These are phyloP conservation scores for Tephrocybe sp. DNA, from an alignment of 768 basidiomycete genomes.

Conservation along the genomic window DNA sequence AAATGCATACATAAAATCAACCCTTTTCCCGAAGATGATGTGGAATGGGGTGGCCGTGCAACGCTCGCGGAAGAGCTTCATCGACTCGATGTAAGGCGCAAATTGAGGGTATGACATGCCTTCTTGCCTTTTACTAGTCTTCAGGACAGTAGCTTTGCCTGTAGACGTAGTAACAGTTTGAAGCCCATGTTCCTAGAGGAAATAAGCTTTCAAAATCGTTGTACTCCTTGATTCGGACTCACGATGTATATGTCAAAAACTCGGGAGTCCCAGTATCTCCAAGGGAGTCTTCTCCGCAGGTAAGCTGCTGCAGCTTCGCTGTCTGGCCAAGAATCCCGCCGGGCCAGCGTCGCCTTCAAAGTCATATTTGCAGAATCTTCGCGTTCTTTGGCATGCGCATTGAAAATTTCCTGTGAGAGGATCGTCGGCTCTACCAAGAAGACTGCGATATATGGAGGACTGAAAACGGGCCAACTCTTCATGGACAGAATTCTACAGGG, in stretches of 20 bases:
- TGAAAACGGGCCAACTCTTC: conserved; percentile 10
- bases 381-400: conserved; percentile 18
- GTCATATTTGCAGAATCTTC: conserved; percentile 15
- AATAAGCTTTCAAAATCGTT: conserved; percentile 1
- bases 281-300: conserved; percentile 25
- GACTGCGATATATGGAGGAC: conserved; percentile 22
- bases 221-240: conserved; percentile 3
- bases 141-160: conserved; percentile 8
- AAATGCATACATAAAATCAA: conserved; percentile 20
- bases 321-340: conserved; percentile 26
- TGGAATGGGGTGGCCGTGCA: conserved; percentile 18
- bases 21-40: conserved; percentile 16
- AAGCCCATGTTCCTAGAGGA: conserved; percentile 17
- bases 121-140: conserved; percentile 18
- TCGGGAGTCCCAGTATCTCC: conserved; percentile 30
- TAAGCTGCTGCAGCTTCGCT: conserved; percentile 26
- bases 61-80: conserved; percentile 12
- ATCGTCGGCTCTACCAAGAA: conserved; percentile 34
- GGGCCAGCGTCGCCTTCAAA: conserved; percentile 19
- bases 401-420: conserved; percentile 25
- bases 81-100: conserved; percentile 16
- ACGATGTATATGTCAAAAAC: conserved; percentile 27
- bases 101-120: conserved; percentile 18
- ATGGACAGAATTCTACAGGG: conserved; percentile 20
- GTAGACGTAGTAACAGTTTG: conserved; percentile 1